A percentile compares a stretch with the other conserved stretches of the same genome.
phyloP scores from a whole-genome alignment of 495 filamentous ascomycete genomes.

The Penicillium manginii region DNA sequence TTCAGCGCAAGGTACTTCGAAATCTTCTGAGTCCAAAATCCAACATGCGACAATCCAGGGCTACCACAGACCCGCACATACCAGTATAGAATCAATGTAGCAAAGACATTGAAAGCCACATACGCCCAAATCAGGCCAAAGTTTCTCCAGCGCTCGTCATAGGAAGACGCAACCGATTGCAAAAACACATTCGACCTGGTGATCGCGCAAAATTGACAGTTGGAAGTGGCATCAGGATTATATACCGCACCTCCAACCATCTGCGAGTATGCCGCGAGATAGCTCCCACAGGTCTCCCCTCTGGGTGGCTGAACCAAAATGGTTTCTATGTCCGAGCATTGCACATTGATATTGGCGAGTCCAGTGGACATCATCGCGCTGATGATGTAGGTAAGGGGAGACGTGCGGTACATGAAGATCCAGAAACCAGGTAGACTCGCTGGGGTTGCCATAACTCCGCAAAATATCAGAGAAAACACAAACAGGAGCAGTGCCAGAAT shows the following conservation, averaged over 20 bases:
- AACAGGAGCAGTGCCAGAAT: too few species aligned
- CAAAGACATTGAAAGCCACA: constrained; percentile 70
- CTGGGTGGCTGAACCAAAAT: constrained; percentile 51
- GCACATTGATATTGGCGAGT: constrained; percentile 33
- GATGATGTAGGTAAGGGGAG: too few species aligned
- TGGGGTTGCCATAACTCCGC: too few species aligned
- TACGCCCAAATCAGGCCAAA: constrained; percentile 69
- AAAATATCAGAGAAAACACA: too few species aligned
- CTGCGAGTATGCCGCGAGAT: constrained; percentile 51
- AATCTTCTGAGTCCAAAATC: too few species aligned
- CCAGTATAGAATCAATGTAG: constrained; percentile 70
- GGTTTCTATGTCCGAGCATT: constrained; percentile 53
- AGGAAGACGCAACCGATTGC: constrained; percentile 42
- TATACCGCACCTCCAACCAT: constrained; percentile 53
- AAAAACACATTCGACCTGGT: constrained; percentile 39
- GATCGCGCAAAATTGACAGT: constrained; percentile 62
- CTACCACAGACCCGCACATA: constrained; percentile 55
- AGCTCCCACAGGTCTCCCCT: constrained; percentile 56
- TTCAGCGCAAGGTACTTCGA: too few species aligned
- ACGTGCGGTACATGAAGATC: too few species aligned
- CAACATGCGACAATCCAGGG: not conserved
- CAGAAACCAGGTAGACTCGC: too few species aligned
- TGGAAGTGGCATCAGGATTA: constrained; percentile 45
- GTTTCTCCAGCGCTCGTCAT: constrained; percentile 63
- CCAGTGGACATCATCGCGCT: too few species aligned